Evolutionary conservation across 441 rosid species (phyloP).

Genomic region (Populus hybrid): DNA sequence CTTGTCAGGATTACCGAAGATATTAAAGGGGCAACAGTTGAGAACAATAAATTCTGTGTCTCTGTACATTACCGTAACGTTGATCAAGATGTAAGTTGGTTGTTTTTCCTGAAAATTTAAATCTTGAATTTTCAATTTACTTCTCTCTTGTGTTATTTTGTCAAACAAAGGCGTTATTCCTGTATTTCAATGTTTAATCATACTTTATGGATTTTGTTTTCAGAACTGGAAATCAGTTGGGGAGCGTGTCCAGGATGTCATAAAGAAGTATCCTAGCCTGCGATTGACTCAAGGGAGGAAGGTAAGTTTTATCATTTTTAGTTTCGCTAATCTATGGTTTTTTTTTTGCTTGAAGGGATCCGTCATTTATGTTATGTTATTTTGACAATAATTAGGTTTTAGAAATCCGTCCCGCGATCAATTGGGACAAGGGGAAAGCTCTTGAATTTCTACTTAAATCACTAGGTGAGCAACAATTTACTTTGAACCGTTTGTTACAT

Average conservation of each 20-base stretch:
- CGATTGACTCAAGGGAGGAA: constrained; percentile 88
- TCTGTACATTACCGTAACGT: constrained; percentile 96
- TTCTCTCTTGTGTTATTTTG: not conserved
- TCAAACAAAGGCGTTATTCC: not conserved
- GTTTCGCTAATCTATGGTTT: not conserved
- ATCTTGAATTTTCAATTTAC: not conserved
- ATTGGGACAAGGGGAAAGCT: constrained; percentile 96
- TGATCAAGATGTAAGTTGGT: constrained; percentile 53
- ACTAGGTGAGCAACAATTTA: constrained; percentile 43
- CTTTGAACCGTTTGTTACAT: too few relatives aligned
- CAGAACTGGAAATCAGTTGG: constrained; percentile 77
- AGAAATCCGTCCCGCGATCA: constrained; percentile 80
- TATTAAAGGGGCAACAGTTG: constrained; percentile 74
- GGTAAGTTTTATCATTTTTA: constrained; percentile 35
- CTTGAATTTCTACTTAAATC: constrained; percentile 80
- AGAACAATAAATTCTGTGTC: constrained; percentile 86
- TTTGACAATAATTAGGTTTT: constrained; percentile 41
- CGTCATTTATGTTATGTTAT: too few relatives aligned
- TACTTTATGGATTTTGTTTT: constrained; percentile 12
- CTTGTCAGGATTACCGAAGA: constrained; percentile 61
- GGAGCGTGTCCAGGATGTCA: constrained; percentile 50
- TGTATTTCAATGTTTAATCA: not conserved
- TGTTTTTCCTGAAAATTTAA: constrained; percentile 5
- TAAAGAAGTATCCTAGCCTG: constrained; percentile 62
- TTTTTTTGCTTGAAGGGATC: not conserved